These are phyloP conservation scores for Fraxinus angustifolia DNA, from an alignment of 305 asterid genomes.

Conservation along the genomic window DNA sequence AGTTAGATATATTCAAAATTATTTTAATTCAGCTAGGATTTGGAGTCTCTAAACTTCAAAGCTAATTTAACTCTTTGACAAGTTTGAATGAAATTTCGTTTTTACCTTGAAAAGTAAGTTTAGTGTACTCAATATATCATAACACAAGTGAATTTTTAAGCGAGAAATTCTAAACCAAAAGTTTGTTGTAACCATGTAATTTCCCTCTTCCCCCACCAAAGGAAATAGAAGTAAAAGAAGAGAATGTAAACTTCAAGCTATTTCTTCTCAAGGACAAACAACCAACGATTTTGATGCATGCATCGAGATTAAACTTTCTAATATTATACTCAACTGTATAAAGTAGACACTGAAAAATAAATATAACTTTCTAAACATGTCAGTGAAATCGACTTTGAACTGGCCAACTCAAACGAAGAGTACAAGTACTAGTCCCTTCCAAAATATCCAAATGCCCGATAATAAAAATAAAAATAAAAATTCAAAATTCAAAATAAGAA, in stretches of 20 bases:
- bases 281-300: neutral
- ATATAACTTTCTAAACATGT: neutral
- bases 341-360: neutral
- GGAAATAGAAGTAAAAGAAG: neutral
- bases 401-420: neutral
- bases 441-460: neutral
- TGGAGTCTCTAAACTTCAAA: neutral
- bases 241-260: neutral
- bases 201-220: neutral
- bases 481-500: neutral
- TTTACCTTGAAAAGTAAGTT: neutral
- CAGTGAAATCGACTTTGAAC: neutral
- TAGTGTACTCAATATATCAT: neutral
- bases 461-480: neutral
- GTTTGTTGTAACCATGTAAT: neutral
- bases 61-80: too few species aligned
- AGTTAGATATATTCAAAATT: neutral
- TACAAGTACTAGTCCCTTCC: neutral
- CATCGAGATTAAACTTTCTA: neutral
- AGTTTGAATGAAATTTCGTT: neutral
- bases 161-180: neutral
- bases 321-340: neutral
- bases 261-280: neutral
- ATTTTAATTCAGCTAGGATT: too few species aligned
- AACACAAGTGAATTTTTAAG: neutral